These are phyloP conservation scores for Rhizopogon vesiculosus DNA, from an alignment of 768 basidiomycete genomes.

Conservation along the genomic window DNA sequence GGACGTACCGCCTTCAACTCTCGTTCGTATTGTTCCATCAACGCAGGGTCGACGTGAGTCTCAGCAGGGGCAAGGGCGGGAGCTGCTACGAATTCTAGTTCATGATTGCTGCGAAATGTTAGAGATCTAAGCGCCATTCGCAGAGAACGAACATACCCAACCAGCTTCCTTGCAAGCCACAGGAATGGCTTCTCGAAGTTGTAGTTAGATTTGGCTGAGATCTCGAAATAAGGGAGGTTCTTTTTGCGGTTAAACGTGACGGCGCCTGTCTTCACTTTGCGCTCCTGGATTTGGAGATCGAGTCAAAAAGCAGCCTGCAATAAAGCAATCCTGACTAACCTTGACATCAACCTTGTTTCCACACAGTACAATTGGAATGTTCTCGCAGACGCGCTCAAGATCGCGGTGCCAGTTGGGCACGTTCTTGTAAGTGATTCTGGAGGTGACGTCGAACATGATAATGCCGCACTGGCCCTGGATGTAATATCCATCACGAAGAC, in stretches of 20 bases:
- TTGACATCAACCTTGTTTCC: conserved; percentile 99
- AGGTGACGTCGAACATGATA: conserved; percentile 99
- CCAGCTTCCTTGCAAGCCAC: conserved; percentile 97
- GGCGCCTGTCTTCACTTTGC: conserved; percentile 97
- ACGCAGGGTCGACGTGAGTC: conserved; percentile 69
- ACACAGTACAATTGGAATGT: conserved; percentile 98
- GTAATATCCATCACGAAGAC: conserved; percentile 94
- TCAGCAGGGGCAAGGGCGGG: conserved; percentile 95
- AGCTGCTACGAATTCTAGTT: conserved; percentile 94
- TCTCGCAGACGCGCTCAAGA: conserved; percentile 99
- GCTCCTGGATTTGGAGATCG: conserved; percentile 58
- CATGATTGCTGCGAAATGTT: conserved; percentile 54
- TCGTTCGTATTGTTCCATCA: conserved; percentile 76
- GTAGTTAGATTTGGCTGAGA: conserved; percentile 99
- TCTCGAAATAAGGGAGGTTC: conserved; percentile 99
- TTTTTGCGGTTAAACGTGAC: conserved; percentile 99
- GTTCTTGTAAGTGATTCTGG: conserved; percentile 99
- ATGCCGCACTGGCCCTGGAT: conserved; percentile 99
- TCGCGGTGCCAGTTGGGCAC: conserved; percentile 99
- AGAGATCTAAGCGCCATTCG: not conserved
- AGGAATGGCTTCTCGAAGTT: conserved; percentile 99
- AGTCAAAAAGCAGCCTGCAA: conserved; percentile 3
- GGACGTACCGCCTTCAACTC: conserved; percentile 66
- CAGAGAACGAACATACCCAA: conserved; percentile 59
- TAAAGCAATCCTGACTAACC: conserved; percentile 41